Base-by-base conservation (phyloP, 495 filamentous ascomycete genomes). In the Jackrogersella multiformis region DNA sequence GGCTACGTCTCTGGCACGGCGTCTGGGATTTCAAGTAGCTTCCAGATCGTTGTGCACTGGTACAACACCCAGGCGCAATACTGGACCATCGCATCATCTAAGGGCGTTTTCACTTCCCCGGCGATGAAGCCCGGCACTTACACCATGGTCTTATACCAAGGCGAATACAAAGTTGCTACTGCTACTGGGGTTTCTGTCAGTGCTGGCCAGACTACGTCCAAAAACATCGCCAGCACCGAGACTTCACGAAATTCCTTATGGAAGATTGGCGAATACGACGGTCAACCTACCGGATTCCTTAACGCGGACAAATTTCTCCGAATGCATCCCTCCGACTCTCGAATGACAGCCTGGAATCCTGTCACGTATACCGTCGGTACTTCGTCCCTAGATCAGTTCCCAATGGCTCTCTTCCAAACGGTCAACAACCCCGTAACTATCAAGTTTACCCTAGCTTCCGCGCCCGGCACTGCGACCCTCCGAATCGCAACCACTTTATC, bases 111-210 rank as follows among this genome's bases (percentile, higher is more conserved):
- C 72, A 86, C 81, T 6, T 89, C 88, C 0, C 87, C 88, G 0
- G 76, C 81, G 18, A 90, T 90, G 88, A 89, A 89, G 69, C 80
- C 86, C 0, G 88, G 88, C 4, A 85, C 85, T 0, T 90, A 90
- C 74, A 86, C 85, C 1, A 89, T 89, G 86, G 82, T 85, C 4
- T 80, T 90, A 20, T 90, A 90, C 73, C 86, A 88, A 57, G 85
- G 81, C 55, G 88, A 90, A 67, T 85, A 81, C 74, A 77, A 80
- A 23, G 84, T 88, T 3, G 86, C 84, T 8, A 80, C 77, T 1
- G 75, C 76, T 0, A 79, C 80, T 1, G 72, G 66, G 16, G 84
- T 89, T 5, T 81, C 76, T 0, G 86, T 90, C 12, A 78, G 74
- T 0, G 85, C 87, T 0, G 87, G 85, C 1, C 73, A 77, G 20